Evolutionary conservation across 2,329 filamentous ascomycete genomes (phyloP), one percentile per base, ranked within the genome.

Genomic region (Sarocladium strictum): DNA sequence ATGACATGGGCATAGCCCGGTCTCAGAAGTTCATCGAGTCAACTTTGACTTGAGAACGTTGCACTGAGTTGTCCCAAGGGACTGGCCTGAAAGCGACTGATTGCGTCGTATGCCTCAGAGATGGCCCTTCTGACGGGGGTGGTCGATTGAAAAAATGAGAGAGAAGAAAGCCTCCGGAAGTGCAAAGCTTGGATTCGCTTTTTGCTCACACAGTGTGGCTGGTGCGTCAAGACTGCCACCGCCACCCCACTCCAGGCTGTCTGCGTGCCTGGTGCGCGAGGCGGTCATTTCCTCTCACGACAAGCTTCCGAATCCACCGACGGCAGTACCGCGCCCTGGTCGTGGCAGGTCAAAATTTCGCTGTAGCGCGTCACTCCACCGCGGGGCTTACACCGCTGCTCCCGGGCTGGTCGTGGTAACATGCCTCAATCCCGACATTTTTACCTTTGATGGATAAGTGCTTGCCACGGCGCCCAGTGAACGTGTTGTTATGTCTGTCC

Each of bases 401-500:
- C n/a, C 47, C 19, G 15, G 21, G 47, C 26, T 35, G 27, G n/a
- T n/a, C n/a, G n/a, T 12, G 17, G 21, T 33, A 51, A 23, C 47
- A 51, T 51, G 47, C 29, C 47, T 35, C 17, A 17, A 35, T 23
- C 15, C 23, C n/a, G n/a, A 33, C 26, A 51, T 35, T 6, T 11
- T 17, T 43, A 7, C 6, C 23, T 43, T 14, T 14, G 37, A 32
- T 21, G 43, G 23, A 6, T 24, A 49, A n/a, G 43, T 23, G 43
- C 29, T 32, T n/a, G 10, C 29, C 10, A n/a, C 23, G 43, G 11
- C 3, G 4, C 9, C 21, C 29, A 29, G 14, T 32, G 6, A 6
- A 32, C 12, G 29, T 33, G n/a, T 26, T 38, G 23, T 26, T n/a
- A 71, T 70, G 65, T 59, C 60, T 53, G 55, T 58, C 27, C 55